Conservation (phyloP, 306 rosid species). For the Styphnolobium japonicum region DNA sequence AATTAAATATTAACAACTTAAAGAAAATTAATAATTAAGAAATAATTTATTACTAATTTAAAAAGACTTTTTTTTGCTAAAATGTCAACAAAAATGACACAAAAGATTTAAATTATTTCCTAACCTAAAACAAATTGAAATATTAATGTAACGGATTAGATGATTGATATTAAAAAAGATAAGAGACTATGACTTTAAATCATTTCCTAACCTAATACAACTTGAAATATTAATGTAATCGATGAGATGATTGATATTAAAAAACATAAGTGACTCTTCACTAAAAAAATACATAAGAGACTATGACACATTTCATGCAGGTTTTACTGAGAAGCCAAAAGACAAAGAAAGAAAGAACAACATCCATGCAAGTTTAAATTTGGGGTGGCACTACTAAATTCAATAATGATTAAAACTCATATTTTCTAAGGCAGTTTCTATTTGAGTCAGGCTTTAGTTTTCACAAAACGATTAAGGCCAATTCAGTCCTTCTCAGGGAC, state of each 20-base stretch:
- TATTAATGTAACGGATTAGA: neutral
- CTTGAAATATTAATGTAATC: no score
- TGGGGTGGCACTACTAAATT: neutral
- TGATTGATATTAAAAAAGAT: no score
- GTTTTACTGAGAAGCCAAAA: neutral
- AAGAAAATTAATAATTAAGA: no score
- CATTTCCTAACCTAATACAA: neutral
- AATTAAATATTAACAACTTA: no score
- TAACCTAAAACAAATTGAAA: neutral
- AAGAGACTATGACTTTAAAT: no score
- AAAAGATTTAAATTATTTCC: no score
- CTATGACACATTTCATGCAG: conserved; percentile 21
- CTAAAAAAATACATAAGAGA: neutral
- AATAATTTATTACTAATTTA: no score
- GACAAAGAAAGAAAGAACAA: neutral
- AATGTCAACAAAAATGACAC: no score
- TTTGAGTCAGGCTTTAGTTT: neutral
- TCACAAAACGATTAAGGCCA: conserved; percentile 46
- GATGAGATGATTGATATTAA: neutral
- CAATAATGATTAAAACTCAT: neutral
- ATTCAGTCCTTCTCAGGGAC: conserved; percentile 44
- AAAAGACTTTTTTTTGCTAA: no score
- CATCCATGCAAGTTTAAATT: neutral
- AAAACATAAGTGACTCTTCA: no score
- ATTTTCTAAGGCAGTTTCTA: conserved; percentile 9